Base-by-base conservation (phyloP, 805 yeast species). In the Blastobotrys muscicola region DNA sequence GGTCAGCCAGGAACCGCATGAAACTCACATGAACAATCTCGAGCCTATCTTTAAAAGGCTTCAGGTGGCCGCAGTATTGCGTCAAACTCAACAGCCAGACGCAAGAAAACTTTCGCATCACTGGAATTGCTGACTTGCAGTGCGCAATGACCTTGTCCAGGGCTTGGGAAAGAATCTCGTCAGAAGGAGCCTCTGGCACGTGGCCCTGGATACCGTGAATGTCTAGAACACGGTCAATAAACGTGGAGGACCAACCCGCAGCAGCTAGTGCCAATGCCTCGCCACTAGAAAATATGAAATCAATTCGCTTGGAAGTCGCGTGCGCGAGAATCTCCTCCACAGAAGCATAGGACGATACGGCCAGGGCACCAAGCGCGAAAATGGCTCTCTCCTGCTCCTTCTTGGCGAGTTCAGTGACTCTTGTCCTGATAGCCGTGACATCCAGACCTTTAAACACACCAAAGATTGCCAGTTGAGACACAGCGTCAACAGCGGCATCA, bases 1-100 rank as follows among this genome's bases (percentile, higher is more conserved):
- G 68, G 49, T 83, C 92, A 0, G 85, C 78, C 44, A 90, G 67
- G 55, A 85, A 84, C 47, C 74, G 71, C 83, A 86, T 78, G 54
- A 90, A 89, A 0, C 82, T 65, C 3, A 73, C 56, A 58, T 90
- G 96, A 36, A 87, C 76, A 16, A 73, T 73, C n/a, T 75, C 64
- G 0, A 85, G 68, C 3, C 63, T 64, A 0, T 56, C 62, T 16
- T 56, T 55, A 0, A 82, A 59, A 0, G 57, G 55, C 1, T 64
- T 54, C 10, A 69, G 55, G 29, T 74, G 69, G 3, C 81, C 77
- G 54, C 87, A 79, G 55, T 76, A 84, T 55, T 86, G 94, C 6
- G 79, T 80, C 36, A 89, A 52, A 0, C 95, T 82, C 11, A 90
- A 68, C 20, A 90, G 65, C 94, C 97, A 86, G 33, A 90, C 74